Evolutionary conservation across 305 asterid genomes (phyloP), one percentile per base, ranked within the genome.

Genomic region (Solanum aculeatissimum): DNA sequence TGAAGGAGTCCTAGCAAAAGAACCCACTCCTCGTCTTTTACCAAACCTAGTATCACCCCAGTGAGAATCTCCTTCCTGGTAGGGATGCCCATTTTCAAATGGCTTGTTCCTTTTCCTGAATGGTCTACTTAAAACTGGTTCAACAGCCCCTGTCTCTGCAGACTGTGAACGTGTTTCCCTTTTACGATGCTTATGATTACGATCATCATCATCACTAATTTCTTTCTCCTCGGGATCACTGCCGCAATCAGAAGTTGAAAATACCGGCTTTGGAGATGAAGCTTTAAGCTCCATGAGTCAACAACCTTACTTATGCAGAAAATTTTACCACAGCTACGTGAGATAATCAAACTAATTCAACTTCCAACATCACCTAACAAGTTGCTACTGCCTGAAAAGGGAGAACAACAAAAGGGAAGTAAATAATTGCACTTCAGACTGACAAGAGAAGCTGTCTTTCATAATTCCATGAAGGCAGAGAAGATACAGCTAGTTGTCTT

Each of bases 121-220:
- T 54, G 98, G 94, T 86, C 94, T 92, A 43, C 92, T 84, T 51
- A 91, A 84, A 88, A 80, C 91, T 84, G 90, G 94, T 86, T 91
- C 97, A 72, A 91, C 87, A 85, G 93, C 89, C 88, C 93, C 93
- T 84, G 92, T 94, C 84, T 92, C 98, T 87, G 85, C 60, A 75
- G 98, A 93, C 75, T 93, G 93, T 85, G 98, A 93, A 84, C 47
- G 90, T 83, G 90, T 91, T 38, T 91, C 99, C 78, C 93, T 90
- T 81, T 92, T 93, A 42, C 99, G 99, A 91, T 97, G 99, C 89
- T 97, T 97, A 88, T 95, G 99, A 88, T 97, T 97, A 85, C 99
- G 99, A 88, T 97, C 99, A 92, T 97, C 99, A 40, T 95, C 99
- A 85, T 97, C 98, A 88, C 98, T 97, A 85, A 93, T 86, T 92